Base-by-base conservation (phyloP, 2,329 filamentous ascomycete species). In the Trichoderma koningii region DNA sequence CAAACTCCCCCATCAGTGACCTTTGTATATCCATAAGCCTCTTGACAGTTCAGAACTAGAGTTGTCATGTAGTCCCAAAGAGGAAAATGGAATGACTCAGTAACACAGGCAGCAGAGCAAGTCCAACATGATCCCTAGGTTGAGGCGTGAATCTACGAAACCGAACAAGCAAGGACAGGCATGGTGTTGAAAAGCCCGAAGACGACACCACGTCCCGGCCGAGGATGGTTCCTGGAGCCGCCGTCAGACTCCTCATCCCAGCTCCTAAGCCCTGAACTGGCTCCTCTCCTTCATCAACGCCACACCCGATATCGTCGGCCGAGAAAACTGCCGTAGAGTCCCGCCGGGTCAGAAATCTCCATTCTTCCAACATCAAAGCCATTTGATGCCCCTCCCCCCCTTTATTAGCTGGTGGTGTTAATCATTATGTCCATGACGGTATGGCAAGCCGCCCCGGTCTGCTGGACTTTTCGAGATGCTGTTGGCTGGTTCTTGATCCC, bases 191-290 rank as follows among this genome's bases (percentile, higher is more conserved):
- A 48, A 48, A 57, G 47, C 42, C 23, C 21, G 12, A 15, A 42
- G 55, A 26, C 28, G 23, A 44, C 44, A 57, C 26, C 42, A 48
- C 47, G 14, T 38, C 26, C 42, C 42, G n/a, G 26, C n/a, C 42
- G 26, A 57, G 10, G 30, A 38, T 30, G 42, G 44, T 23, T 57
- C 28, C 55, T 47, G 28, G 55, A 57, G 55, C 55, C 42, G 55
- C 55, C 42, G 55, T 57, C 7, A 48, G n/a, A 57, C 23, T 47
- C 19, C 19, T 38, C 55, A 57, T 41, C 26, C 42, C 26, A 21
- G 30, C 28, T 47, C 19, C 55, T 23, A 19, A 34, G 15, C 15
- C 21, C 17, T 30, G 17, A 12, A 30, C 42, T 47, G 41, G 44
- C 26, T 17, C 34, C 41, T 41, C 30, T 10, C 50, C 15, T 34